phyloP scores from a whole-genome alignment of 164 flowering plant genomes.

The Stephania japonica region DNA sequence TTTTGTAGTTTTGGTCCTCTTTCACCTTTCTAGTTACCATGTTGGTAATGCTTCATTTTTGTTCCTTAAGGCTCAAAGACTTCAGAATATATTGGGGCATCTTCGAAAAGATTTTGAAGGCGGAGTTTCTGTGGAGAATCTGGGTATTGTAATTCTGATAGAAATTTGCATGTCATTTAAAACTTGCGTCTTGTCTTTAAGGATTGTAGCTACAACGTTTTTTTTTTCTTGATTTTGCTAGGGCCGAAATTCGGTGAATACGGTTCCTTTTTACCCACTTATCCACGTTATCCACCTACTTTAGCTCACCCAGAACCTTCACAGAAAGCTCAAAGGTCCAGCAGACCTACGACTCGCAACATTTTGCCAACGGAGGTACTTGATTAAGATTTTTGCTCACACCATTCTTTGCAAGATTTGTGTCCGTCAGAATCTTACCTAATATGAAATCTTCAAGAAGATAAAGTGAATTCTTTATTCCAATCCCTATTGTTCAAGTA shows the following conservation, averaged over 20 bases:
- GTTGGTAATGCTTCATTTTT: conserved; percentile 1
- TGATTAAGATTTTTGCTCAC: conserved; percentile 5
- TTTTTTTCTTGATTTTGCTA: conserved; percentile 22
- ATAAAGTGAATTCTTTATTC: conserved; percentile 3
- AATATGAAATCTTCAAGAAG: not conserved
- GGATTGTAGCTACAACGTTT: not conserved
- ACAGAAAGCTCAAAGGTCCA: conserved; percentile 22
- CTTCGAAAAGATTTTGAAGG: conserved; percentile 78
- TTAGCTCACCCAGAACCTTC: conserved; percentile 46
- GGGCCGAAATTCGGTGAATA: conserved; percentile 82
- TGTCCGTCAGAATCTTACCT: not conserved
- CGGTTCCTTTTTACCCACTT: conserved; percentile 78
- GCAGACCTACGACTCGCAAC: conserved; percentile 30
- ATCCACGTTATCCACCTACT: conserved; percentile 47
- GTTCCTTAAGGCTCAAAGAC: conserved; percentile 36
- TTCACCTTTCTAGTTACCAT: not conserved
- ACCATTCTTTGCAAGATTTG: not conserved
- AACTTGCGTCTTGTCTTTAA: not conserved
- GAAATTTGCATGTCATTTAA: too few species aligned
- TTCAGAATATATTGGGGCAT: conserved; percentile 71
- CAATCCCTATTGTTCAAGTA: not conserved
- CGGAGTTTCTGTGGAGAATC: conserved; percentile 57
- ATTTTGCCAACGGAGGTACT: conserved; percentile 47
- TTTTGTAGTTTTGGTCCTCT: not conserved
- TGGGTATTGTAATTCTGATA: conserved; percentile 46